Evolutionary conservation across 768 basidiomycete genomes (phyloP), one percentile per base, ranked within the genome.

Genomic region (Suillus alpinus): DNA sequence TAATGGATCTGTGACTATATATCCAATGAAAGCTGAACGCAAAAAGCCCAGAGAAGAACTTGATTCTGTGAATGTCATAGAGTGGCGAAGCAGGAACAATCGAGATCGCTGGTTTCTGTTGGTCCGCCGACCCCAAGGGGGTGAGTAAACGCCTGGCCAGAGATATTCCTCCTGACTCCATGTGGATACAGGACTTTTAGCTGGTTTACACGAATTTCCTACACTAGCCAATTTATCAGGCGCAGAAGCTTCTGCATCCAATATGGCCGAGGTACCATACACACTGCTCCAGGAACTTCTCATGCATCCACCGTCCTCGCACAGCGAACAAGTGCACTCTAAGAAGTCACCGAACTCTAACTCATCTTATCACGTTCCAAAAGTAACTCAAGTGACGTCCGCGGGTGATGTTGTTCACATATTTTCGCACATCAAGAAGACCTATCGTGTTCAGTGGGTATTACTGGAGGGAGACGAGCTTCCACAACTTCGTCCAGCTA

Each of bases 371-470:
- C 18, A 29, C 1, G 23, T 55, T 39, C 23, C 53, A 39, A 39
- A 55, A 39, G 37, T 90, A 23, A 66, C 75, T 41, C 75, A 78
- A 60, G 76, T 87, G 57, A 75, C 76, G 59, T 76, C 81, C 20
- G 84, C 78, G 23, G 87, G 88, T 12, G 82, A 88, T 61, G 85
- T 95, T 40, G 60, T 87, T 3, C 94, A 96, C 68, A 77, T 93
- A 51, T 97, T 97, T 75, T 94, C 92, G 9, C 95, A 98, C 70
- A 91, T 95, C 69, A 86, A 79, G 67, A 94, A 95, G 78, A 94
- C 91, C 13, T 95, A 91, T 69, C 82, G 86, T 60, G 80, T 84
- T 18, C 85, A 87, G 64, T 91, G 89, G 88, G 84, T 89, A 39
- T 63, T 88, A 31, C 63, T 92, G 44, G 80, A 83, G 66, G 68